A percentile compares a stretch with the other conserved stretches of the same genome.
Evolutionary conservation across 2,329 filamentous ascomycete species (phyloP).

Genomic region (Capronia americana): DNA sequence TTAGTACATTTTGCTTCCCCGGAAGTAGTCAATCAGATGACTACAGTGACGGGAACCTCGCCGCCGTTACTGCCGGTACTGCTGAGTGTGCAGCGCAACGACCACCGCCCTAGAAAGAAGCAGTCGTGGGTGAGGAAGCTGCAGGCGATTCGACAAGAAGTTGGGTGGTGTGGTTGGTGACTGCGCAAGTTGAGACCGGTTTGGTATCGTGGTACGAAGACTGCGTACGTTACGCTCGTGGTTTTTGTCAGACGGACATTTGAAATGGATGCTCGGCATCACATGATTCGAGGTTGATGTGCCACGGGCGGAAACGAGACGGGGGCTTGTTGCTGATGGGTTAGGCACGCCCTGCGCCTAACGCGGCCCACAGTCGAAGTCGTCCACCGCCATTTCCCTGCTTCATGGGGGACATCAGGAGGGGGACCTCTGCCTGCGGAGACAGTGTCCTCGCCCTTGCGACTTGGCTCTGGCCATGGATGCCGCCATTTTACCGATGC

Average conservation of each 20-base stretch:
- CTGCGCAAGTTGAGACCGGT: neutral
- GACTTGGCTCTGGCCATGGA: neutral
- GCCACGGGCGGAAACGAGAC: neutral
- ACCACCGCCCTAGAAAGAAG: neutral
- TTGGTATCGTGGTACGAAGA: neutral
- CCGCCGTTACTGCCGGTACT: neutral
- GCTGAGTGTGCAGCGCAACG: neutral
- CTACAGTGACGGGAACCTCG: neutral
- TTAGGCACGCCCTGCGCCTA: neutral
- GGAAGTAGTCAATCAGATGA: neutral
- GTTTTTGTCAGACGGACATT: neutral
- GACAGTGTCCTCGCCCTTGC: constrained; percentile 1
- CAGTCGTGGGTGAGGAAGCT: neutral
- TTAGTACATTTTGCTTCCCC: neutral
- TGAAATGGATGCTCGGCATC: neutral
- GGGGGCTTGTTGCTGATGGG: neutral
- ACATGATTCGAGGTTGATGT: neutral
- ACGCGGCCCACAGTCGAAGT: neutral
- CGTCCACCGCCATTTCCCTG: neutral
- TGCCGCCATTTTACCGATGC: neutral
- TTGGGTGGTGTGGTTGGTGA: neutral
- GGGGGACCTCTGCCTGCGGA: neutral
- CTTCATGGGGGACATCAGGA: neutral
- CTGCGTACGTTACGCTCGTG: neutral
- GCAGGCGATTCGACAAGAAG: neutral